These are phyloP conservation scores for Eucalyptus sp. DNA, from an alignment of 345 rosid genomes.

Conservation along the genomic window DNA sequence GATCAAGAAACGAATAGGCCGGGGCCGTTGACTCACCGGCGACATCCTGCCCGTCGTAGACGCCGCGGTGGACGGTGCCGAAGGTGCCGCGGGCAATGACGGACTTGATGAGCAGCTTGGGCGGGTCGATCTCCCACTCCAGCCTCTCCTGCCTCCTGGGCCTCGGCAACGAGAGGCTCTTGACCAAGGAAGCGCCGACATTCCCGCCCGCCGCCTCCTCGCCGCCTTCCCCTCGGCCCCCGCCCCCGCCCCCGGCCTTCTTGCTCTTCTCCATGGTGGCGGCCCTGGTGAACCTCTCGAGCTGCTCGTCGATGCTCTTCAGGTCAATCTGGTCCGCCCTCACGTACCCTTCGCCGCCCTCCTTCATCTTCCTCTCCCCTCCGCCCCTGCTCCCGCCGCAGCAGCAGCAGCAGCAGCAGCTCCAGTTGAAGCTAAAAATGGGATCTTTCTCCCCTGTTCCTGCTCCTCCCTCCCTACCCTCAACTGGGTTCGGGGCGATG, in stretches of 20 bases:
- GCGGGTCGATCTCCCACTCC: conserved; percentile 97
- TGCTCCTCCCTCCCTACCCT: neutral
- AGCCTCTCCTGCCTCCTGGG: conserved; percentile 32
- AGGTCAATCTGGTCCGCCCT: conserved; percentile 99
- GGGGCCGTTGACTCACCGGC: conserved; percentile 56
- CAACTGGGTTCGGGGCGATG: neutral
- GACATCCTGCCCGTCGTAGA: conserved; percentile 78
- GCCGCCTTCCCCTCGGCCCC: neutral
- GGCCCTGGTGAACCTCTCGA: conserved; percentile 69
- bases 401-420: neutral
- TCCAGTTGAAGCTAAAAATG: neutral
- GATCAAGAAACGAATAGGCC: neutral
- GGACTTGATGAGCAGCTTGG: conserved; percentile 69
- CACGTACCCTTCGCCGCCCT: conserved; percentile 64
- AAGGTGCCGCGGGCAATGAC: conserved; percentile 98
- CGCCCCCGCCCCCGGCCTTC: neutral
- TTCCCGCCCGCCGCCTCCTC: neutral
- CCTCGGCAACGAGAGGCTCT: neutral
- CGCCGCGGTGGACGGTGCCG: conserved; percentile 95
- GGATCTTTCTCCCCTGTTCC: neutral
- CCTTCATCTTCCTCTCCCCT: conserved; percentile 33
- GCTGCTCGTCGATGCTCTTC: conserved; percentile 89
- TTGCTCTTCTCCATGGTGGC: conserved; percentile 53
- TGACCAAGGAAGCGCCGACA: neutral
- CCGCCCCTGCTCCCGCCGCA: neutral